phyloP scores from a whole-genome alignment of 176 grass and related monocot species.

The Bolboschoenus planiculmis region DNA sequence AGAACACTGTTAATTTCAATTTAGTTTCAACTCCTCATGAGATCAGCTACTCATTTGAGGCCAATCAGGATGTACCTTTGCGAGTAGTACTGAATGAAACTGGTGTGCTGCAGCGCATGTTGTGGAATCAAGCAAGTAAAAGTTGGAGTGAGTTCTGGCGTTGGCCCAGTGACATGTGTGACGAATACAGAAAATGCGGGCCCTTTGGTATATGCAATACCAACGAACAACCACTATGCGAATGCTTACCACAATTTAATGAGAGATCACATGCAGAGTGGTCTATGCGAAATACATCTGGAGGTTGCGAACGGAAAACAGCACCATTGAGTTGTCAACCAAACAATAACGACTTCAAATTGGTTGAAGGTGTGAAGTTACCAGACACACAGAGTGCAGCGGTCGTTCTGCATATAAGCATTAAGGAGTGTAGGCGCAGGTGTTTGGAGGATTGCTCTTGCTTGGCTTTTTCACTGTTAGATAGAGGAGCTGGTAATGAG shows the following conservation, averaged over 20 bases:
- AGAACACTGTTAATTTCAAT: not conserved
- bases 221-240: slow-evolving; percentile 21
- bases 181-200: slow-evolving; percentile 31
- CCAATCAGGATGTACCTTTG: not conserved
- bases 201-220: slow-evolving; percentile 41
- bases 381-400: slow-evolving; percentile 31
- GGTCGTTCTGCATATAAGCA: not conserved
- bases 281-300: slow-evolving; percentile 40
- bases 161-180: slow-evolving; percentile 35
- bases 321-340: not conserved
- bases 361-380: slow-evolving; percentile 34
- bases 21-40: slow-evolving; percentile 4
- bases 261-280: slow-evolving; percentile 15
- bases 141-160: slow-evolving; percentile 37
- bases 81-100: slow-evolving; percentile 34
- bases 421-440: slow-evolving; percentile 7
- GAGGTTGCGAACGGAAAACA: slow-evolving; percentile 25
- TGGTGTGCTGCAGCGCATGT: slow-evolving; percentile 35
- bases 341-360: slow-evolving; percentile 25
- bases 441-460: slow-evolving; percentile 14
- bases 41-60: slow-evolving; percentile 30
- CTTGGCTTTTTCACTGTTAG: slow-evolving; percentile 5
- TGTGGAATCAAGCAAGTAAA: slow-evolving; percentile 4
- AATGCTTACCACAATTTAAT: slow-evolving; percentile 26
- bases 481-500: slow-evolving; percentile 39